A percentile compares a stretch with the other conserved stretches of the same genome.
Evolutionary conservation across 2,329 filamentous ascomycete genomes (phyloP).

Genomic region (Alternaria brassicae): DNA sequence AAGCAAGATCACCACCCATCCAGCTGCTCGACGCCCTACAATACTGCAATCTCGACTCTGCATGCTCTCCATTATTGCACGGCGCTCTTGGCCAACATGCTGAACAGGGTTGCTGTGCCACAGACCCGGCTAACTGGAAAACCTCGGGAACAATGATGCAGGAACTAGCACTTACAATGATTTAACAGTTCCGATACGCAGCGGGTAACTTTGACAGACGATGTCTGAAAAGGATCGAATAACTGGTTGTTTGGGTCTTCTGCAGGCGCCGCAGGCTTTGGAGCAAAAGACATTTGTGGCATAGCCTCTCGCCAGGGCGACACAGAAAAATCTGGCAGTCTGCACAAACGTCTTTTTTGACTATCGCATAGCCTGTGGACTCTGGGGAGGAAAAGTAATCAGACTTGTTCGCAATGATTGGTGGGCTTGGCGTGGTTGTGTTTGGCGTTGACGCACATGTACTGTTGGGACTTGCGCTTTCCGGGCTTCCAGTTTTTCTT

Average conservation of each 20-base stretch:
- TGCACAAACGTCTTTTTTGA: constrained; percentile 35
- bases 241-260: constrained; percentile 37
- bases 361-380: constrained; percentile 18
- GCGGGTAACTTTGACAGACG: constrained; percentile 36
- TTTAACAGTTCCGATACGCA: constrained; percentile 42
- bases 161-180: constrained; percentile 44
- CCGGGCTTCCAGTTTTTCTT: constrained; percentile 30
- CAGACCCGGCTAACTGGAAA: constrained; percentile 18
- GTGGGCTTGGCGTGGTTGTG: constrained; percentile 44
- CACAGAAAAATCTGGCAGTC: constrained; percentile 43
- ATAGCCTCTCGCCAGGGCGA: constrained; percentile 39
- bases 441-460: constrained; percentile 40
- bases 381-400: constrained; percentile 31
- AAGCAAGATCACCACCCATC: background rate
- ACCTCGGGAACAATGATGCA: constrained; percentile 13
- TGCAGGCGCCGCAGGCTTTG: constrained; percentile 23
- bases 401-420: constrained; percentile 19
- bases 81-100: background rate
- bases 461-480: constrained; percentile 39
- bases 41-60: background rate
- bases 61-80: background rate
- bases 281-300: constrained; percentile 38
- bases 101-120: constrained; percentile 9
- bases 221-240: constrained; percentile 46
- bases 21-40: background rate